These are phyloP conservation scores for Gynostemma pentaphyllum DNA, from an alignment of 306 rosid genomes.

Conservation along the genomic window DNA sequence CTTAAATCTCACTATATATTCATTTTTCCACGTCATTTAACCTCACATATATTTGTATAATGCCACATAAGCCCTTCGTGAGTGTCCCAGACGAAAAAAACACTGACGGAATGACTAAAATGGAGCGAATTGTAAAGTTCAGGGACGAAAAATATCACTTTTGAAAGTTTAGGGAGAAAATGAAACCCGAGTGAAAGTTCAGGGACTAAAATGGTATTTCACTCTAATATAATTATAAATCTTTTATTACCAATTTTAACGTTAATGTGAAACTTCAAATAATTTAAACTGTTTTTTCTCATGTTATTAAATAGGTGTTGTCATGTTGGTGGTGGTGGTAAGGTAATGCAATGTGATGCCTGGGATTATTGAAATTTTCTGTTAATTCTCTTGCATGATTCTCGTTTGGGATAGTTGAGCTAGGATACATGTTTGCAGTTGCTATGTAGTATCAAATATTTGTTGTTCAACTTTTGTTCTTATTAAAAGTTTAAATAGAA, in stretches of 20 bases:
- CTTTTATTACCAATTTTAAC: background rate
- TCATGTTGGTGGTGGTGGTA: background rate
- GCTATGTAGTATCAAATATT: background rate
- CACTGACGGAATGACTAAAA: too few species aligned
- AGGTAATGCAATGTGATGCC: background rate
- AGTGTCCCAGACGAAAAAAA: too few species aligned
- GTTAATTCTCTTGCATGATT: background rate
- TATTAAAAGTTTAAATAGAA: background rate
- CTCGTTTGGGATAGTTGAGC: background rate
- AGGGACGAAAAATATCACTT: too few species aligned
- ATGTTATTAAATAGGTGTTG: background rate
- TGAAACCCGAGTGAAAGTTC: too few species aligned
- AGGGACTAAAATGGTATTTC: too few species aligned
- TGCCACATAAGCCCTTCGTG: too few species aligned
- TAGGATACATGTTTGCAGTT: background rate
- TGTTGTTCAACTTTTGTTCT: background rate
- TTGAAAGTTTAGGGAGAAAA: too few species aligned
- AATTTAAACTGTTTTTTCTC: background rate
- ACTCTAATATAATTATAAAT: too few species aligned
- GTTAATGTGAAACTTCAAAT: background rate
- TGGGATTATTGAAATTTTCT: background rate
- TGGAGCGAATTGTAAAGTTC: too few species aligned
- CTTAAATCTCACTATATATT: too few species aligned
- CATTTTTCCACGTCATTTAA: too few species aligned
- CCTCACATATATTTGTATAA: too few species aligned